Percentiles rank a stretch among this genome's conserved stretches.
Conservation (phyloP, 352 stramenopile species). For the Globisporangium acanthophoron region DNA sequence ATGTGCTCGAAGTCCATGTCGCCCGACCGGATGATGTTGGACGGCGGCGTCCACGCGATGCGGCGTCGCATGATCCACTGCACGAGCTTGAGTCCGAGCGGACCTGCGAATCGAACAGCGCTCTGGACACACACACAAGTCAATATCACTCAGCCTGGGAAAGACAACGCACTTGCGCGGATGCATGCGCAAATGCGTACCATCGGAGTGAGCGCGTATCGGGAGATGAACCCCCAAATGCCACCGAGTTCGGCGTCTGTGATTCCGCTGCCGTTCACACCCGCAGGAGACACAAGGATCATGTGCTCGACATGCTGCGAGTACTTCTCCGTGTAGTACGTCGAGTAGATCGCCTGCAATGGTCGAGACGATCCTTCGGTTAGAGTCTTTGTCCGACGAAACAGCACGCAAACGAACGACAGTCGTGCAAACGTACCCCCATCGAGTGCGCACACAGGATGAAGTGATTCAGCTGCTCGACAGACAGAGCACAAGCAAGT, state of each 20-base stretch:
- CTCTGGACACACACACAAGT: slow-evolving; percentile 24
- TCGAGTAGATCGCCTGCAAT: slow-evolving; percentile 61
- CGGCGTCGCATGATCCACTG: slow-evolving; percentile 49
- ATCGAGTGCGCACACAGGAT: slow-evolving; percentile 77
- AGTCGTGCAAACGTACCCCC: slow-evolving; percentile 36
- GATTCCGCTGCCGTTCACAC: slow-evolving; percentile 38
- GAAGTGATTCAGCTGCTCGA: slow-evolving; percentile 55
- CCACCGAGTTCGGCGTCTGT: slow-evolving; percentile 33
- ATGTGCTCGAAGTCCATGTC: slow-evolving; percentile 68
- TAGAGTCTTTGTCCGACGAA: not conserved
- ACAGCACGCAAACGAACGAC: not conserved
- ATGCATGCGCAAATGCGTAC: slow-evolving; percentile 16
- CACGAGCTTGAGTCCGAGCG: slow-evolving; percentile 48
- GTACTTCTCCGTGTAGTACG: slow-evolving; percentile 77
- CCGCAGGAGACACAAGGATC: slow-evolving; percentile 69
- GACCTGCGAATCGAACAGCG: slow-evolving; percentile 54
- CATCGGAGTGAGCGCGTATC: slow-evolving; percentile 67
- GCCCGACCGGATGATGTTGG: slow-evolving; percentile 71
- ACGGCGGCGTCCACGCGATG: slow-evolving; percentile 53
- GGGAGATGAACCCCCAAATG: slow-evolving; percentile 31
- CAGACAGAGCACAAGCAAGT: not conserved
- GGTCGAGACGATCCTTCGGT: not conserved
- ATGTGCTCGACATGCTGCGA: slow-evolving; percentile 64
- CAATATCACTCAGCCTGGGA: not conserved
- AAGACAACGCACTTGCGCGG: not conserved